Conservation (phyloP, 208 protist genomes). For the Crithidia sp. region DNA sequence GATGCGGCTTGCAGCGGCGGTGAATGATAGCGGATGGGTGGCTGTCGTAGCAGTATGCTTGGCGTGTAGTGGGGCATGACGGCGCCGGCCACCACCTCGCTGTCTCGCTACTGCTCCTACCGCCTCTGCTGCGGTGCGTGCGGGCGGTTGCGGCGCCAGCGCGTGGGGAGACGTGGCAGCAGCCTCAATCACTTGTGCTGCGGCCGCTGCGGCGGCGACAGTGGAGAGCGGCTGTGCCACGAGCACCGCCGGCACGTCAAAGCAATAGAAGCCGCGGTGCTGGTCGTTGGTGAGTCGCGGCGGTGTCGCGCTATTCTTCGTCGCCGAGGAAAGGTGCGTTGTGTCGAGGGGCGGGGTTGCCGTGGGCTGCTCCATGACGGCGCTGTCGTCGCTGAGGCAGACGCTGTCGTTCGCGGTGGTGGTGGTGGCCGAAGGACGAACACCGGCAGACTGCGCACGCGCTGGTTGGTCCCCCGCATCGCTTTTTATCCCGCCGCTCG, state of each 20-base stretch:
- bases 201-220: constrained; percentile 16
- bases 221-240: constrained; percentile 24
- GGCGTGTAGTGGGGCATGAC: too few species aligned
- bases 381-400: background rate
- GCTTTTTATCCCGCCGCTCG: background rate
- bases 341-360: too few species aligned
- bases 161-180: too few species aligned
- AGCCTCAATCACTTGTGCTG: constrained; percentile 9
- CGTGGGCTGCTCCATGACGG: background rate
- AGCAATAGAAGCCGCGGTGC: constrained; percentile 18
- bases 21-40: too few species aligned
- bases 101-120: too few species aligned
- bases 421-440: background rate
- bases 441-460: constrained; percentile 11
- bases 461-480: background rate
- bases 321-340: background rate
- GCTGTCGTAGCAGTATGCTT: too few species aligned
- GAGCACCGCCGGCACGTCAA: constrained; percentile 25
- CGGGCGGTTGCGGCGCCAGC: background rate
- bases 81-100: too few species aligned
- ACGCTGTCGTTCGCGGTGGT: background rate
- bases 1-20: too few species aligned
- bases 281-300: constrained; percentile 1
- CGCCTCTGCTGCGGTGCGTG: too few species aligned
- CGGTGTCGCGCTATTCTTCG: background rate